Base-by-base conservation (phyloP, 306 rosid genomes). In the Cicer judaicum region DNA sequence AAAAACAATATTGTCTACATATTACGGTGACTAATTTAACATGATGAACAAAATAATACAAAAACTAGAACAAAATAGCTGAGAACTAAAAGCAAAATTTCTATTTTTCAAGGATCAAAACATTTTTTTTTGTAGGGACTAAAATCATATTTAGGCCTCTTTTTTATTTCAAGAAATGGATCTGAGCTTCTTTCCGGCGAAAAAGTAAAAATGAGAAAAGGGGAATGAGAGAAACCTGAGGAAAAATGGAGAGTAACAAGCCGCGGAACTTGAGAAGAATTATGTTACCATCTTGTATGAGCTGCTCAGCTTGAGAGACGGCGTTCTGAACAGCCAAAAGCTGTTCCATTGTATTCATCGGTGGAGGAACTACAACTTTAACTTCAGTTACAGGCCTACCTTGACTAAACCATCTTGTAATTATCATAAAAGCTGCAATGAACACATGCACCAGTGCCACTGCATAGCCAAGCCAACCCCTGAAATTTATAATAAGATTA, bases 261-360 rank as follows among this genome's bases (percentile, higher is more conserved):
- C 90, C 98, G 0, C 97, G 93, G 40, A 90, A 46, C 85, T 95
- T 95, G 68, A 95, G 97, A 48, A 95, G 92, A 83, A 90, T 77
- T 52, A 95, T 59, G 63, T 92, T 92, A 12, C 86, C 88, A 64
- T 89, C 96, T 70, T 92, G 99, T 72, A 95, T 80, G 72, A 87
- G 9, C 75, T 81, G 90, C 78, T 92, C 98, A 24, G 90, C 88
- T 79, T 89, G 97, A 67, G 93, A 82, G 78, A 90, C 83, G 12
- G 83, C 97, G 78, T 85, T 92, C 84, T 95, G 99, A 70, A 95
- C 92, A 55, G 93, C 96, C 83, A 90, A 78, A 84, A 95, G 93
- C 84, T 95, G 99, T 75, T 95, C 99, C 99, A 92, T 81, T 66
- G 90, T 91, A 80, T 84, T 95, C 93, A 84, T 84, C 16, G 92